These are phyloP conservation scores for Cladosporium halotolerans DNA, from an alignment of 2,329 filamentous ascomycete species.

Conservation along the genomic window DNA sequence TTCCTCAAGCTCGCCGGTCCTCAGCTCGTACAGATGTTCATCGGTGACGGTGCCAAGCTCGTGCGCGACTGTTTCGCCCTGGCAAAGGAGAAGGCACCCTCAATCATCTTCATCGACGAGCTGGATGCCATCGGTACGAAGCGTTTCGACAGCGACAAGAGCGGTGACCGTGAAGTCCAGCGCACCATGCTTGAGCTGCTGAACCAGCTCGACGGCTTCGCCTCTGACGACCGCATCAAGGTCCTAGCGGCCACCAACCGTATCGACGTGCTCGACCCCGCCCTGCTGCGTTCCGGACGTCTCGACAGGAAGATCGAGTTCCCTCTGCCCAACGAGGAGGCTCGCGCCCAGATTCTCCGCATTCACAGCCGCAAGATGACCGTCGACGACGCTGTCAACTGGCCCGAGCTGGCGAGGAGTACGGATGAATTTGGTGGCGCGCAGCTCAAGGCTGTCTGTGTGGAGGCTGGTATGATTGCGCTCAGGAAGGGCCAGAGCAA, in stretches of 20 bases:
- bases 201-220: constrained; percentile 97
- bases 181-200: constrained; percentile 97
- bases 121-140: constrained; percentile 98
- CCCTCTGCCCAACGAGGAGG: constrained; percentile 94
- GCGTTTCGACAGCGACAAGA: constrained; percentile 89
- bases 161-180: constrained; percentile 95
- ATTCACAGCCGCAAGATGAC: constrained; percentile 99
- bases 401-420: constrained; percentile 88
- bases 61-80: constrained; percentile 96
- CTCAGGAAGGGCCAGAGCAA: constrained; percentile 90
- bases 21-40: constrained; percentile 99
- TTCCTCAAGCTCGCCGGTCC: constrained; percentile 98
- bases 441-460: constrained; percentile 96
- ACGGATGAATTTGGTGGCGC: constrained; percentile 98
- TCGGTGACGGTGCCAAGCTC: constrained; percentile 94
- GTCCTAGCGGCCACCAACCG: constrained; percentile 99
- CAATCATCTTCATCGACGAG: constrained; percentile 99
- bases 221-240: constrained; percentile 95
- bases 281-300: constrained; percentile 86
- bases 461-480: constrained; percentile 98
- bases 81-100: constrained; percentile 96
- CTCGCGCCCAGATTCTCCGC: constrained; percentile 90
- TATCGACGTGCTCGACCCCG: constrained; percentile 93
- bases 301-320: constrained; percentile 99
- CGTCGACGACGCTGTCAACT: constrained; percentile 88